A percentile compares a stretch with the other conserved stretches of the same genome.
These are phyloP conservation scores for Myotisia sp. DNA, from an alignment of 2,329 filamentous ascomycete genomes.

Conservation along the genomic window DNA sequence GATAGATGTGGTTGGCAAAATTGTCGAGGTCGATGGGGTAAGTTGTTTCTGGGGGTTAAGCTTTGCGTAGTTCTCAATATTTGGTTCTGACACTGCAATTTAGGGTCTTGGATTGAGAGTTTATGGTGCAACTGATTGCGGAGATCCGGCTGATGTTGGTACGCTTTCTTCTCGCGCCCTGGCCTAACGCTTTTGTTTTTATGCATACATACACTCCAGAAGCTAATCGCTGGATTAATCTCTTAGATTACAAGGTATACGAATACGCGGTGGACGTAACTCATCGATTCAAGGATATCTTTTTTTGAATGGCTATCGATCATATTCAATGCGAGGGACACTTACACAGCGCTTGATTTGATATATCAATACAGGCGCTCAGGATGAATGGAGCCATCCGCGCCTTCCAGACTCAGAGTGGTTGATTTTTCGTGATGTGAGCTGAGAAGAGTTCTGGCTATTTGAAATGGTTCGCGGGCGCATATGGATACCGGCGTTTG, in stretches of 20 bases:
- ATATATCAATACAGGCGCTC: no score
- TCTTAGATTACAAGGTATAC: slow-evolving; percentile 57
- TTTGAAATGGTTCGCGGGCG: no score
- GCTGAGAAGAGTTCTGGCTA: no score
- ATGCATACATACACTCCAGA: neutral
- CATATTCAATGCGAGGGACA: no score
- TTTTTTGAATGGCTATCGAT: no score
- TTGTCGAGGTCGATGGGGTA: slow-evolving; percentile 29
- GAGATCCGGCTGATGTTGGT: slow-evolving; percentile 28
- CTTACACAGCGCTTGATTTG: no score
- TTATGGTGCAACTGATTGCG: slow-evolving; percentile 30
- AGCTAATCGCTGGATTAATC: slow-evolving; percentile 2
- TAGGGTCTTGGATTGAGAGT: slow-evolving; percentile 30
- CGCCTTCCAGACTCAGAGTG: no score
- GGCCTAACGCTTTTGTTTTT: neutral
- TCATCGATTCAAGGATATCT: slow-evolving; percentile 67
- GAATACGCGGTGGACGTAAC: slow-evolving; percentile 74
- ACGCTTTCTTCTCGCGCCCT: slow-evolving; percentile 10
- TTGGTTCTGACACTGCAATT: neutral
- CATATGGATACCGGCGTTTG: no score
- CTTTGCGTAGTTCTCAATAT: neutral
- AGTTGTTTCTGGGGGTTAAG: slow-evolving; percentile 6
- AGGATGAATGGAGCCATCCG: no score
- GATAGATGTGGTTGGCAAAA: slow-evolving; percentile 35
- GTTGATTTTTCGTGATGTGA: no score